A percentile compares a stretch with the other conserved stretches of the same genome.
These are phyloP conservation scores for Chrysoporthe austroafricana DNA, from an alignment of 2,329 filamentous ascomycete species.

Conservation along the genomic window DNA sequence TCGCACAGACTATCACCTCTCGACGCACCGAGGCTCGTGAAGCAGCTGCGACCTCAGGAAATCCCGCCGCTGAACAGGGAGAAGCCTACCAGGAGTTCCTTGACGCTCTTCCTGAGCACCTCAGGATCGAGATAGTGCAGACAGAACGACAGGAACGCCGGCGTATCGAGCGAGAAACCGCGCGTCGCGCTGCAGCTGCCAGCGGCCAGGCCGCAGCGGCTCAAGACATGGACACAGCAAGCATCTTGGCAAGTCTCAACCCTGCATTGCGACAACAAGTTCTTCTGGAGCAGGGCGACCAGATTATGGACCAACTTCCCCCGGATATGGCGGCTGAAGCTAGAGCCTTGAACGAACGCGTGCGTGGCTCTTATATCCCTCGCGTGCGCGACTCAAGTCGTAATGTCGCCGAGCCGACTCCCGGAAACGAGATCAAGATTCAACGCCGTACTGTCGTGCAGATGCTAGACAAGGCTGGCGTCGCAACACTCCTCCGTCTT, in stretches of 20 bases:
- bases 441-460: constrained; percentile 85
- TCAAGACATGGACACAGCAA: constrained; percentile 86
- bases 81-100: constrained; percentile 94
- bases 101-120: constrained; percentile 86
- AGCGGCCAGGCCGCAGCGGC: constrained; percentile 54
- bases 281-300: constrained; percentile 88
- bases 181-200: constrained; percentile 67
- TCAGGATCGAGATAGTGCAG: constrained; percentile 87
- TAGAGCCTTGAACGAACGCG: constrained; percentile 64
- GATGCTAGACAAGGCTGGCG: constrained; percentile 94
- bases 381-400: constrained; percentile 35
- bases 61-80: constrained; percentile 69
- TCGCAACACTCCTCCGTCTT: constrained; percentile 93
- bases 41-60: constrained; percentile 52
- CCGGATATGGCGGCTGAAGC: constrained; percentile 87
- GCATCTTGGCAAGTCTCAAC: constrained; percentile 88
- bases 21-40: constrained; percentile 77
- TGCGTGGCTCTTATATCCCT: constrained; percentile 36
- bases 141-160: constrained; percentile 89
- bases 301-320: constrained; percentile 81
- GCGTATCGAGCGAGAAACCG: constrained; percentile 82
- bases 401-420: constrained; percentile 33
- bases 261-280: constrained; percentile 84
- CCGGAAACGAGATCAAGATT: constrained; percentile 57
- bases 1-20: constrained; percentile 85